Evolutionary conservation across 2,329 filamentous ascomycete genomes (phyloP).

Genomic region (Botrytis fabae): DNA sequence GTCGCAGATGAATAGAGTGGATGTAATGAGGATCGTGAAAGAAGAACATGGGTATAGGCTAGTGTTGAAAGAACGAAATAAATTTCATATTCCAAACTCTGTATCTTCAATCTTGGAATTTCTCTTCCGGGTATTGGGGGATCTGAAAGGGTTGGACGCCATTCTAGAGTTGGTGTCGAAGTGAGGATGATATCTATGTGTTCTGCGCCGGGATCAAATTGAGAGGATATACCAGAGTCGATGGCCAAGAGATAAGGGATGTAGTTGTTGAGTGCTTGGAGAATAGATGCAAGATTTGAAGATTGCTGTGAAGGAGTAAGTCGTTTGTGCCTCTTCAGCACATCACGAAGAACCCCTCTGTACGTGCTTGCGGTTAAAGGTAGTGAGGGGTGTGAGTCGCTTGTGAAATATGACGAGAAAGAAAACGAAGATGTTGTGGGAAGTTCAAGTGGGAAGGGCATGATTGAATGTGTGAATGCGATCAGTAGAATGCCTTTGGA

Average conservation of each 20-base stretch:
- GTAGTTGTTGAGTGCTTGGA: conserved; percentile 72
- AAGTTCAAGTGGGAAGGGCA: conserved; percentile 88
- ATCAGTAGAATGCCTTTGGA: neutral
- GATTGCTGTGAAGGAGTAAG: conserved; percentile 71
- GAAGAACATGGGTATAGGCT: conserved; percentile 70
- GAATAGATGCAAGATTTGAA: conserved; percentile 67
- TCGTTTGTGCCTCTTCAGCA: conserved; percentile 86
- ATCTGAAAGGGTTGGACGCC: conserved; percentile 77
- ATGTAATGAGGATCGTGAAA: conserved; percentile 71
- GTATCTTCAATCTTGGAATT: conserved; percentile 64
- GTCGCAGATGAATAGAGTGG: conserved; percentile 68
- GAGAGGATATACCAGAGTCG: conserved; percentile 66
- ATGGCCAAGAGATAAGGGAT: conserved; percentile 81
- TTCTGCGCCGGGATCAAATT: conserved; percentile 53
- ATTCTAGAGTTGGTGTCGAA: conserved; percentile 66
- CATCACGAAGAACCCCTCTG: conserved; percentile 78
- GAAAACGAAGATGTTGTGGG: conserved; percentile 88
- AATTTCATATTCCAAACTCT: conserved; percentile 79
- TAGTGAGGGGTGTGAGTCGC: conserved; percentile 84
- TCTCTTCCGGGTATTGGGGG: conserved; percentile 65
- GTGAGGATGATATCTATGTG: conserved; percentile 67
- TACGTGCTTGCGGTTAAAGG: conserved; percentile 79
- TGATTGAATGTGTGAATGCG: conserved; percentile 43
- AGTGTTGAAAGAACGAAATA: conserved; percentile 76
- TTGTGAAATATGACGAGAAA: conserved; percentile 74